Evolutionary conservation across 352 stramenopile species (phyloP).

Genomic region (Blastocystis sp.): DNA sequence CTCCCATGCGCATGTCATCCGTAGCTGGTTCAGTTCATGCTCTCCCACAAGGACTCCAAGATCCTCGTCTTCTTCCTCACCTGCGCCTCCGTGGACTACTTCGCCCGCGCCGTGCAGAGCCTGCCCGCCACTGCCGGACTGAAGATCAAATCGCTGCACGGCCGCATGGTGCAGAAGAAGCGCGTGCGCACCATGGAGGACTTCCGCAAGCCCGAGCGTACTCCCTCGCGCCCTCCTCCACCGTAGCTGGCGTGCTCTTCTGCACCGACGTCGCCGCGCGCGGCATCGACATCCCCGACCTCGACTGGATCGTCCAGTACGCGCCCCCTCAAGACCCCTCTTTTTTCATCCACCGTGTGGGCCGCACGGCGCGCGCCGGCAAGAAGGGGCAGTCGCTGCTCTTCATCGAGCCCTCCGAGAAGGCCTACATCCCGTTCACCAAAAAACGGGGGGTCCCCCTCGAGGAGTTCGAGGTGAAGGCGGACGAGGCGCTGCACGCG

Average conservation of each 20-base stretch:
- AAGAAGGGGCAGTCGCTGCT: conserved; percentile 72
- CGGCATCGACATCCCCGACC: conserved; percentile 94
- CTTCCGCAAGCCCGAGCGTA: conserved; percentile 60
- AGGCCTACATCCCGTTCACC: conserved; percentile 68
- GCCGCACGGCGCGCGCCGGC: conserved; percentile 90
- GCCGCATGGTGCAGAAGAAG: conserved; percentile 80
- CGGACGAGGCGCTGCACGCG: conserved; percentile 70
- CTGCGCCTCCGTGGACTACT: conserved; percentile 97
- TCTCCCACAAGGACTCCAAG: conserved; percentile 76
- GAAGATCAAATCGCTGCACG: conserved; percentile 75
- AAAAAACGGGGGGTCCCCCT: conserved; percentile 29
- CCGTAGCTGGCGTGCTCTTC: conserved; percentile 82
- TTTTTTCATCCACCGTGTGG: conserved; percentile 97
- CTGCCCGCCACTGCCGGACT: conserved; percentile 76
- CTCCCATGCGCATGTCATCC: background rate
- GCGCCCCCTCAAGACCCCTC: conserved; percentile 93
- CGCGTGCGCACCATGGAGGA: conserved; percentile 74
- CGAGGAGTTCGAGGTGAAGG: conserved; percentile 63
- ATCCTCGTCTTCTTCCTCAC: conserved; percentile 98
- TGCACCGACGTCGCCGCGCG: conserved; percentile 97
- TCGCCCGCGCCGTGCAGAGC: conserved; percentile 83
- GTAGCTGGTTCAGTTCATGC: conserved; percentile 59
- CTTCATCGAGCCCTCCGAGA: conserved; percentile 59
- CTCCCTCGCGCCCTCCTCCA: background rate
- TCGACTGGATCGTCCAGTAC: conserved; percentile 99